Evolutionary conservation across 2,329 filamentous ascomycete genomes (phyloP).

Genomic region (Dothidotthia symphoricarpi): DNA sequence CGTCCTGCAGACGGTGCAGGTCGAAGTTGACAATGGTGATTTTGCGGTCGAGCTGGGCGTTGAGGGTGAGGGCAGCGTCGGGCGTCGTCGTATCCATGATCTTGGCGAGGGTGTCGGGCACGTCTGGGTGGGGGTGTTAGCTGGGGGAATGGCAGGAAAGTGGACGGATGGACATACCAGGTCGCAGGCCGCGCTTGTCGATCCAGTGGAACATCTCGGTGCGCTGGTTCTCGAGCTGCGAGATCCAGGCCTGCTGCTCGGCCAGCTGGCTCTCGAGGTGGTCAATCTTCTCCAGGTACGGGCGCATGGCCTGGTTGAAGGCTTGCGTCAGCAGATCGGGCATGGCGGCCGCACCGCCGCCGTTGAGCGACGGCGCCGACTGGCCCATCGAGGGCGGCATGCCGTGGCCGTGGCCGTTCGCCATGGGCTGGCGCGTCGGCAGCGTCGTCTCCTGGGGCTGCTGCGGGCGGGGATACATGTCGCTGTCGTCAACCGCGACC

Average conservation of each 20-base stretch:
- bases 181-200: slow-evolving; percentile 54
- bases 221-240: slow-evolving; percentile 53
- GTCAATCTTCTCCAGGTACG: slow-evolving; percentile 55
- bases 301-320: slow-evolving; percentile 54
- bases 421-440: slow-evolving; percentile 19
- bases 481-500: slow-evolving; percentile 26
- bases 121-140: slow-evolving; percentile 43
- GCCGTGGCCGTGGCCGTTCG: slow-evolving; percentile 19
- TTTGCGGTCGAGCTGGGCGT: slow-evolving; percentile 58
- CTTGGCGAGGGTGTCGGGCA: slow-evolving; percentile 52
- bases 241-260: slow-evolving; percentile 51
- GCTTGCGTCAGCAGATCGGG: slow-evolving; percentile 53
- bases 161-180: slow-evolving; percentile 42
- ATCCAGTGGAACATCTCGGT: slow-evolving; percentile 56
- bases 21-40: slow-evolving; percentile 59
- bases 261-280: slow-evolving; percentile 52
- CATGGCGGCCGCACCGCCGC: slow-evolving; percentile 43
- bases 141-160: background rate
- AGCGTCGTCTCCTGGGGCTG: slow-evolving; percentile 41
- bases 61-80: slow-evolving; percentile 52
- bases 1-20: slow-evolving; percentile 56
- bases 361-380: slow-evolving; percentile 23
- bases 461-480: slow-evolving; percentile 48
- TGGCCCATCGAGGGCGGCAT: slow-evolving; percentile 26
- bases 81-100: slow-evolving; percentile 53